Evolutionary conservation across 257 asterid species (phyloP).

Genomic region (Solanum pimpinellifolium): DNA sequence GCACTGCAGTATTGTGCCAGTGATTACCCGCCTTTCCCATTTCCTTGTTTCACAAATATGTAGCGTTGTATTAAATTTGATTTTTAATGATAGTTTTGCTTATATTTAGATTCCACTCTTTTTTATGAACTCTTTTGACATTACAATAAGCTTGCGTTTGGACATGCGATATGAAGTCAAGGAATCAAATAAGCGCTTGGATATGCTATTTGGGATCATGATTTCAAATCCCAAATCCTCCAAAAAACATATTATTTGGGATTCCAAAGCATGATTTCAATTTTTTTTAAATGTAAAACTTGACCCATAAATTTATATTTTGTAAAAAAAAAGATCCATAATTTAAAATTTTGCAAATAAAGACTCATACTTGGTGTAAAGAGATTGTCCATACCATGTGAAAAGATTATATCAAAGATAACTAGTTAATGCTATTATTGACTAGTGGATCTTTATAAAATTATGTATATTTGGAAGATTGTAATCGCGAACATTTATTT

Average conservation of each 20-base stretch:
- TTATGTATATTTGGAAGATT: neutral
- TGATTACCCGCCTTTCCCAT: neutral
- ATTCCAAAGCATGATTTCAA: neutral
- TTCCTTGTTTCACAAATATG: neutral
- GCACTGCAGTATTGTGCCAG: neutral
- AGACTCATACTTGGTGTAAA: neutral
- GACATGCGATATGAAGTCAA: neutral
- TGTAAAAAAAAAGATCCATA: neutral
- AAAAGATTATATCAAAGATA: neutral
- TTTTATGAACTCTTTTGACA: neutral
- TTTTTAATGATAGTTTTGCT: neutral
- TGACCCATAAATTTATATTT: neutral
- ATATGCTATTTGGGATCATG: neutral
- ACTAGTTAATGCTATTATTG: neutral
- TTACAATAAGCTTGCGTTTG: neutral
- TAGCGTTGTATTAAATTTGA: neutral
- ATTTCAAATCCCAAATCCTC: neutral
- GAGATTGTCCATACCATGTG: neutral
- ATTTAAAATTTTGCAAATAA: neutral
- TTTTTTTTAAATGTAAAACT: neutral
- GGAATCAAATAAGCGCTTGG: neutral
- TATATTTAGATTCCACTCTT: neutral
- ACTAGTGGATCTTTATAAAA: neutral
- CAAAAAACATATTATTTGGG: neutral
- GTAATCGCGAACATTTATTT: neutral